These are phyloP conservation scores for Wickerhamomyces strasburgensis DNA, from an alignment of 805 yeast genomes.

Conservation along the genomic window DNA sequence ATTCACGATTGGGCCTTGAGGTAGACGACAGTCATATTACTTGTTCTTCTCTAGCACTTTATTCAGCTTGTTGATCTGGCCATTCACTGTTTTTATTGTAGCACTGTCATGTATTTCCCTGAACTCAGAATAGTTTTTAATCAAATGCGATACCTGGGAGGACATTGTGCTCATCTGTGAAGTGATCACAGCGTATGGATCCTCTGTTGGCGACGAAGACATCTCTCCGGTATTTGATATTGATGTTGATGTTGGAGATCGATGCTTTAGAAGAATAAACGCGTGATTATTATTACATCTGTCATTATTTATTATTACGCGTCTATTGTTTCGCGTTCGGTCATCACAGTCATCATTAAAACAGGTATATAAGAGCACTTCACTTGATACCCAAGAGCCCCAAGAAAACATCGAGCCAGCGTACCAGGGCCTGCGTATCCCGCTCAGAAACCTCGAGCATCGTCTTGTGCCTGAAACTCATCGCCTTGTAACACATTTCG, in stretches of 20 bases:
- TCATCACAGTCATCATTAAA: too few relatives aligned
- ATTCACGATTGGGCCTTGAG: too few relatives aligned
- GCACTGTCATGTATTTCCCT: constrained; percentile 5
- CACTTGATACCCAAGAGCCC: constrained; percentile 8
- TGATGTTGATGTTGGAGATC: too few relatives aligned
- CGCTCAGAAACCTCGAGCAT: constrained; percentile 7
- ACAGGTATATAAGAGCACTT: background rate
- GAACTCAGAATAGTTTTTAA: constrained; percentile 7
- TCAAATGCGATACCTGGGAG: constrained; percentile 8
- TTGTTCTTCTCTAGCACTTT: constrained; percentile 1
- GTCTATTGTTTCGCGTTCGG: too few relatives aligned
- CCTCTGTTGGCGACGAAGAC: too few relatives aligned
- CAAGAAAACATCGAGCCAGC: constrained; percentile 18
- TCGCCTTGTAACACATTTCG: constrained; percentile 22
- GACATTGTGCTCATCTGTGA: constrained; percentile 10
- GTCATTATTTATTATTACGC: too few relatives aligned
- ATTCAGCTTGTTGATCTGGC: background rate
- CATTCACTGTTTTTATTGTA: constrained; percentile 1
- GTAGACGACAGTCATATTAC: too few relatives aligned
- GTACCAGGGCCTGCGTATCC: constrained; percentile 10
- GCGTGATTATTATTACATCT: constrained; percentile 1
- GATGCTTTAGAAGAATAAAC: too few relatives aligned
- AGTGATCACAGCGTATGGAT: constrained; percentile 9
- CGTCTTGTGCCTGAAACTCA: constrained; percentile 18
- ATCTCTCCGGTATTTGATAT: too few relatives aligned